phyloP scores from a whole-genome alignment of 192 early-diverging fungal species.

The Neocallimastix lanati region DNA sequence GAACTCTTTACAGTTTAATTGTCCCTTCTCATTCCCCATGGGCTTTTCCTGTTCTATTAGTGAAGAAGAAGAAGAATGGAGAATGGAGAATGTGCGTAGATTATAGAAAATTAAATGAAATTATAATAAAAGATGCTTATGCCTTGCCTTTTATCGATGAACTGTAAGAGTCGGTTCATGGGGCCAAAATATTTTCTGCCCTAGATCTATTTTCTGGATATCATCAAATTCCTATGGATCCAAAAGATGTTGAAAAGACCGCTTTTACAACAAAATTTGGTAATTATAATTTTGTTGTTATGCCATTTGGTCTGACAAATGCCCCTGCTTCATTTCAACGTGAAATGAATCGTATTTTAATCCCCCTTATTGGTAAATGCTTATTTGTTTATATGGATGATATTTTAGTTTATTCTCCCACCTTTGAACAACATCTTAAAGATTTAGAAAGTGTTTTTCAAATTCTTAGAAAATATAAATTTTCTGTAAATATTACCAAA shows the following conservation, averaged over 20 bases:
- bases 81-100: slow-evolving; percentile 22
- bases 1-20: too few species aligned
- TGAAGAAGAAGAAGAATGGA: slow-evolving; percentile 28
- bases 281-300: background rate
- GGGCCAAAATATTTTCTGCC: slow-evolving; percentile 13
- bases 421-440: background rate
- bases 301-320: background rate
- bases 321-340: background rate
- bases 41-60: slow-evolving; percentile 16
- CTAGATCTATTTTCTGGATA: slow-evolving; percentile 18
- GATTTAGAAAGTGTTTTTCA: background rate
- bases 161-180: slow-evolving; percentile 9
- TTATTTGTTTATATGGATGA: background rate
- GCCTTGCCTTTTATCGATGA: slow-evolving; percentile 29
- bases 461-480: background rate
- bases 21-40: slow-evolving; percentile 12
- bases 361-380: background rate
- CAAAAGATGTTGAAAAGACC: background rate
- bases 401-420: background rate
- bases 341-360: background rate
- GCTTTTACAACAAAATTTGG: slow-evolving; percentile 1
- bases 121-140: slow-evolving; percentile 20
- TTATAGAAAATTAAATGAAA: slow-evolving; percentile 26
- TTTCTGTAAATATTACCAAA: background rate
- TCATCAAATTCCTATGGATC: slow-evolving; percentile 14